A percentile compares a stretch with the other conserved stretches of the same genome.
phyloP scores from a whole-genome alignment of 2,329 filamentous ascomycete genomes.

The Apiospora hydei region DNA sequence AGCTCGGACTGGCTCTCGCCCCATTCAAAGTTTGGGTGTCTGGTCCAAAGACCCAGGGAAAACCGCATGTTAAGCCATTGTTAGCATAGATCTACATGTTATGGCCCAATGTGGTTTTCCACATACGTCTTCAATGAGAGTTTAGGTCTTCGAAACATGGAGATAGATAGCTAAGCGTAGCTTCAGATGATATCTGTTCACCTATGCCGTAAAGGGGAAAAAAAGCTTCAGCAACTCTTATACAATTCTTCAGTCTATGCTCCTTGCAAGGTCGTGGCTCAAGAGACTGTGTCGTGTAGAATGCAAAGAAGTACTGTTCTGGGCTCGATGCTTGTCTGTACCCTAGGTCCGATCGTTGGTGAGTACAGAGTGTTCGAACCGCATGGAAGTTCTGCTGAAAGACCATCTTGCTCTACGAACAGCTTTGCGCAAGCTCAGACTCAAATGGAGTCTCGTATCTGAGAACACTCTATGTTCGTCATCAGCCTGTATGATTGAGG shows the following conservation, averaged over 20 bases:
- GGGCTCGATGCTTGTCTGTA: not conserved
- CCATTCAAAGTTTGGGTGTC: not conserved
- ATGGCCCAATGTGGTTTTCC: not conserved
- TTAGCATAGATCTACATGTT: constrained; percentile 1
- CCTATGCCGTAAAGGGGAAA: not conserved
- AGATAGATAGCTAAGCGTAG: not conserved
- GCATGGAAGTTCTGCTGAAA: not conserved
- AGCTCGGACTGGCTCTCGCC: not conserved
- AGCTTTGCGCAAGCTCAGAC: not conserved
- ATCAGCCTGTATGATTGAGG: not conserved
- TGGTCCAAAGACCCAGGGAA: not conserved
- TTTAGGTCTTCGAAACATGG: not conserved
- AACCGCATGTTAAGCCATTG: constrained; percentile 4
- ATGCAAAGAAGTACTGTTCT: not conserved
- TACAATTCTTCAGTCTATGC: not conserved
- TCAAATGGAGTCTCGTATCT: not conserved
- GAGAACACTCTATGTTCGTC: not conserved
- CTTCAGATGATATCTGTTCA: not conserved
- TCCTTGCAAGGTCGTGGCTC: not conserved
- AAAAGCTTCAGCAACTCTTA: not conserved
- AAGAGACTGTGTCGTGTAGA: not conserved
- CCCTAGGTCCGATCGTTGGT: not conserved
- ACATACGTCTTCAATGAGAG: not conserved
- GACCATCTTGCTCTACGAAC: not conserved
- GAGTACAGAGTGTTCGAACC: not conserved